Base-by-base conservation (phyloP, 2,329 filamentous ascomycete genomes). In the Leptographium radiaticola region DNA sequence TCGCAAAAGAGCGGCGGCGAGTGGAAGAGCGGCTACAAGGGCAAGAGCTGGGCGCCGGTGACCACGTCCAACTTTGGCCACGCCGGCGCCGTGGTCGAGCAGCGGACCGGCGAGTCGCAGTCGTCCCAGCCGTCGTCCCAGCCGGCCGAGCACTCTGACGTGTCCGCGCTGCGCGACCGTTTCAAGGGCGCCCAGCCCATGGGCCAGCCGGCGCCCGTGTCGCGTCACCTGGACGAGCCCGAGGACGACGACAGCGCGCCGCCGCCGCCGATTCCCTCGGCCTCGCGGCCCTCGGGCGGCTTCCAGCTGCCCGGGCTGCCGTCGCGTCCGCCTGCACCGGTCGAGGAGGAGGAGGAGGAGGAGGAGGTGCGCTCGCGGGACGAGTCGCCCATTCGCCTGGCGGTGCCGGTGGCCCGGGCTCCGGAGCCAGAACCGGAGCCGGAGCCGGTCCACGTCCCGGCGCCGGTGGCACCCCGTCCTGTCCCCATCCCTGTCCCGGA, bases 1-100 rank as follows among this genome's bases (percentile, higher is more conserved):
- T 74, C 76, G 51, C 89, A 95, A 66, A 75, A 77, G 64, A 94
- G 86, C 63, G 89, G 86, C 57, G 76, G 75, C 55, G 83, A 88
- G 56, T 96, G 90, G 90, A 89, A 91, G 76, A 95, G 89, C 67
- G 86, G 88, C 18, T 96, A 96, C 66, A 74, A 75, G 49, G 91
- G 91, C 57, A 97, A 95, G 74, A 84, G 81, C 38, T 97, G 91
- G 91, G 89, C 81, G 31, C 72, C 89, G 4, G 89, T 96, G 34
- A 81, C 89, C 62, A 88, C 85, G 12, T 80, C 79, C 11, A 76
- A 79, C 54, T 90, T 83, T 53, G 84, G 84, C 18, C 83, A 83
- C 54, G 81, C 81, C 53, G 72, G 81, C 55, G 57, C 52, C 9
- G 72, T 76, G 10, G 58, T 72, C 39, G 75, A 75, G 56, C 82